Conservation (phyloP, 768 basidiomycete genomes). For the Neoboletus brunneissimus region DNA sequence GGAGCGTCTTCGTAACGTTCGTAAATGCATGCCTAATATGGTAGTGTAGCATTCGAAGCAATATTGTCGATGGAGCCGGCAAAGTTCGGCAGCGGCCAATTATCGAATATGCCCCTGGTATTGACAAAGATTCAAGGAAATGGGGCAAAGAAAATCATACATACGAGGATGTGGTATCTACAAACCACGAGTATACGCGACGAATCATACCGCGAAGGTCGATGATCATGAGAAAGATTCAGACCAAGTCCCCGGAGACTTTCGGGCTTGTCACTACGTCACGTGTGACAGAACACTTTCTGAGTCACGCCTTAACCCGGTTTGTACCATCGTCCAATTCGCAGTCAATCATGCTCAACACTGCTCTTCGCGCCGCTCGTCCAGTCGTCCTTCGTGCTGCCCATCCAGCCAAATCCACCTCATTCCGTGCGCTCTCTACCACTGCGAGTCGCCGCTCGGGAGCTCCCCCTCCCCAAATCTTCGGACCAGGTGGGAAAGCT, state of each 20-base stretch:
- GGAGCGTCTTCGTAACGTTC: slow-evolving; percentile 28
- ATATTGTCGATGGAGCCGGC: not conserved
- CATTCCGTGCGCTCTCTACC: slow-evolving; percentile 58
- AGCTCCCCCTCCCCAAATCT: slow-evolving; percentile 61
- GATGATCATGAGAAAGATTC: too few relatives aligned
- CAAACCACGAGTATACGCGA: not conserved
- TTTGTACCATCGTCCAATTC: slow-evolving; percentile 22
- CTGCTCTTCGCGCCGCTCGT: slow-evolving; percentile 27
- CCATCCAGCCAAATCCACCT: slow-evolving; percentile 22
- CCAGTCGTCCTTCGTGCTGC: slow-evolving; percentile 22
- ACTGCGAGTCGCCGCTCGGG: slow-evolving; percentile 55
- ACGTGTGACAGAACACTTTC: slow-evolving; percentile 25
- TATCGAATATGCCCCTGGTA: not conserved
- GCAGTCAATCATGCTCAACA: slow-evolving; percentile 25
- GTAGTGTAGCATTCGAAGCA: slow-evolving; percentile 8
- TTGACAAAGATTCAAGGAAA: not conserved
- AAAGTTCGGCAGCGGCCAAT: not conserved
- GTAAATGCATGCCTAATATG: slow-evolving; percentile 31
- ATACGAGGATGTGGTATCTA: not conserved
- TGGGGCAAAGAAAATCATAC: not conserved
- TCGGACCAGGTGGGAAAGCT: slow-evolving; percentile 66
- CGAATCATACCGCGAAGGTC: not conserved
- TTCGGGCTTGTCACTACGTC: slow-evolving; percentile 10
- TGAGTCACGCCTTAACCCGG: slow-evolving; percentile 28
- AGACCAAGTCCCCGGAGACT: not conserved